Base-by-base conservation (phyloP, 768 basidiomycete genomes). In the Podaxis sp. region DNA sequence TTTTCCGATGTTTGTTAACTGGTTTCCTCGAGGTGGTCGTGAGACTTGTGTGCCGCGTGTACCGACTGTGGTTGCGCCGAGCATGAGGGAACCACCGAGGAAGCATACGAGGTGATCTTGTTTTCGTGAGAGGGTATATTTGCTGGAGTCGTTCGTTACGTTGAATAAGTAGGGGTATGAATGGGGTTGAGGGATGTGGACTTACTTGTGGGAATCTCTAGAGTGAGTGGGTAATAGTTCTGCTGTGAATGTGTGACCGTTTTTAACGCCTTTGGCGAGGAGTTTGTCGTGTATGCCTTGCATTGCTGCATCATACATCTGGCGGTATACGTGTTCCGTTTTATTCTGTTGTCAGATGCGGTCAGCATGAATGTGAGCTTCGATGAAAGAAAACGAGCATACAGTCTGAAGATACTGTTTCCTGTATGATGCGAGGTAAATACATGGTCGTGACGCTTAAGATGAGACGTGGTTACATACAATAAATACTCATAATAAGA, bases 61-160 rank as follows among this genome's bases (percentile, higher is more conserved):
- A 30, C 86, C 89, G 0, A 84, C 78, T 1, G 82, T 86, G 0
- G 88, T 89, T 10, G 94, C 90, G 28, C 96, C 95, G 1, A 98
- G 81, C 82, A 99, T 87, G 63, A 99, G 85, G 0, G 91, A 91
- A 1, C 95, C 96, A 49, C 88, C 94, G 48, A 99, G 78, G 85
- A 97, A 99, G 75, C 96, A 98, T 2, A 92, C 95, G 22, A 98
- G 86, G 71, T 98, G 96, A 71, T 99, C 96, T 77, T 99, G 96
- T 72, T 97, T 96, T 10, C 90, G 90, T 17, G 80, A 78, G 28
- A 89, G 75, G 20, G 82, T 81, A 91, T 91, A 95, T 50, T 76
- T 74, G 15, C 93, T 92, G 66, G 15, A 44, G 7, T 17, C 15
- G 63, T n/a, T 17, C 15, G 63, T n/a, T 12, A 56, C 28, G 20